Conservation (phyloP, 1,139 yeast species). For the Sporopachydermia cereana region DNA sequence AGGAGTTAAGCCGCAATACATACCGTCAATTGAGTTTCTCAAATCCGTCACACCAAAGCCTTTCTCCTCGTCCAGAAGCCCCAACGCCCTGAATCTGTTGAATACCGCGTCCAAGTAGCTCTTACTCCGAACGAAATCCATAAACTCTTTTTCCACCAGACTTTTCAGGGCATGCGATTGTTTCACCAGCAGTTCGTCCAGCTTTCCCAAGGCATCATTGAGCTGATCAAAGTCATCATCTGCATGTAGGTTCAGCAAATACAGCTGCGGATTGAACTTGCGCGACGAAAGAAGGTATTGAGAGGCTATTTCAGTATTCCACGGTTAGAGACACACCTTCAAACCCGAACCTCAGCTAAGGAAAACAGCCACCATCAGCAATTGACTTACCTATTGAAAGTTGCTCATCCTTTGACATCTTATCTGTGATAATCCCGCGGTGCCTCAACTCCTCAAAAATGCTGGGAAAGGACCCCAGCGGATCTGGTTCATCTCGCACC, state of each 20-base stretch:
- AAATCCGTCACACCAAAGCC: conserved; percentile 10
- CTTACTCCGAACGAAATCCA: conserved; percentile 67
- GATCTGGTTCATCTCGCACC: conserved; percentile 33
- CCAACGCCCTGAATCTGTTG: conserved; percentile 35
- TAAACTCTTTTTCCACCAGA: conserved; percentile 64
- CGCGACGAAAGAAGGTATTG: conserved; percentile 62
- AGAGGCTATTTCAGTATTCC: no score
- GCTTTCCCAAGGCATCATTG: conserved; percentile 38
- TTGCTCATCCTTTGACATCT: background rate
- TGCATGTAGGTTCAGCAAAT: conserved; percentile 57
- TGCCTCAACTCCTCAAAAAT: conserved; percentile 26
- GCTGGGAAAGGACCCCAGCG: conserved; percentile 40
- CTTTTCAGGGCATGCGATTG: conserved; percentile 56
- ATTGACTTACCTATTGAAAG: conserved; percentile 3
- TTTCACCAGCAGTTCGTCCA: conserved; percentile 50
- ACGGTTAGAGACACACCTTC: no score
- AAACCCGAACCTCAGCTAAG: no score
- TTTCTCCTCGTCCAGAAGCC: conserved; percentile 4
- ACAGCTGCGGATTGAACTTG: conserved; percentile 58
- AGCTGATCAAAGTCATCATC: conserved; percentile 59
- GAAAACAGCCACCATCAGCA: no score
- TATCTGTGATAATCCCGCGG: background rate
- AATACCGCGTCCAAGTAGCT: conserved; percentile 47
- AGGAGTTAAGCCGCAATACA: no score
- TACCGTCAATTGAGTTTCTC: conserved; percentile 14